Evolutionary conservation across 495 filamentous ascomycete genomes (phyloP), one percentile per base, ranked within the genome.

Genomic region (Opeltia flavorubescens): DNA sequence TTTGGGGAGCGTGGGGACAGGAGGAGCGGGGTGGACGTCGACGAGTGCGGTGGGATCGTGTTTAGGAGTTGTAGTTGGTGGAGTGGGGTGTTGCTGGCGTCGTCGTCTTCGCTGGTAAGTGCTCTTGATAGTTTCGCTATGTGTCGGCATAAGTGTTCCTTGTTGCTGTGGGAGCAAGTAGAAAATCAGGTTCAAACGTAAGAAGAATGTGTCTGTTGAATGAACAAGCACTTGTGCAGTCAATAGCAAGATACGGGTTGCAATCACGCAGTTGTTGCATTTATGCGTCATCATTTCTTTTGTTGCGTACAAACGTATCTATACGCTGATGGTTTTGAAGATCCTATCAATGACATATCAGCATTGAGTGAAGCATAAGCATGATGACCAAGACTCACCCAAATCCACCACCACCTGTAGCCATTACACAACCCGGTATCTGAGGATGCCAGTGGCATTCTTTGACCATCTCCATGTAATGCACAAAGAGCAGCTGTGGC

Each of bases 391-490:
- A 41, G 13, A 53, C 66, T 56, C 62, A 80, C 76, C 78, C 79
- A 62, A 96, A 95, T 44, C 84, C 82, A 59, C 74, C 76, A 48
- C 84, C 80, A 11, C 91, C 91, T 5, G 91, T 98, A 7, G 86
- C 88, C 64, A 95, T 80, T 23, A 95, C 66, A 18, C 75, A 75
- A n/a, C 91, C 91, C 0, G 87, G 87, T 59, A 94, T 95, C 66
- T 98, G 91, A 18, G 81, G 82, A 63, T 98, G 91, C 88, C 91
- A 98, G 65, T 96, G 91, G 42, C 83, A 64, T 62, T 98, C 91
- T 74, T 95, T 96, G 44, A 88, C 86, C 54, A 79, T 73, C 53
- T 91, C 86, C 69, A 89, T 86, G 59, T 93, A 94, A 66, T 98
- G 91, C 54, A 95, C 85, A 67, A 98, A 98, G 51, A 98, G 66